phyloP scores from a whole-genome alignment of 2,329 filamentous ascomycete species.

The Bisporella sp. region DNA sequence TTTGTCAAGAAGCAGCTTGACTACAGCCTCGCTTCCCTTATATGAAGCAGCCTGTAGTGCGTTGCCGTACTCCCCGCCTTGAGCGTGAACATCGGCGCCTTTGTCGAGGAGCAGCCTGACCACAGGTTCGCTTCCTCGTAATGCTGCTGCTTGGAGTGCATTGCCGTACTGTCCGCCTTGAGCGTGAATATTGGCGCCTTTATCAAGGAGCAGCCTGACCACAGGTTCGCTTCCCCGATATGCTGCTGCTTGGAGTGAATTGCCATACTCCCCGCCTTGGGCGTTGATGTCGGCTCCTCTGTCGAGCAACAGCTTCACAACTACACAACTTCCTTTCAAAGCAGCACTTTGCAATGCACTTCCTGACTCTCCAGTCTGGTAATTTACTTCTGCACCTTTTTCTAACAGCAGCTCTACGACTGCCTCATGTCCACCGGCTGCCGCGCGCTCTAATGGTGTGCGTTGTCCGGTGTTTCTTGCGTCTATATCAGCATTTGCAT shows the following conservation, averaged over 20 bases:
- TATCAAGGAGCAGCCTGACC: no score
- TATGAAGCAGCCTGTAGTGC: background rate
- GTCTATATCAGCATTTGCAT: slow-evolving; percentile 2
- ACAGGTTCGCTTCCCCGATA: background rate
- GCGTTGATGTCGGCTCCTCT: slow-evolving; percentile 3
- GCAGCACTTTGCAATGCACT: slow-evolving; percentile 2
- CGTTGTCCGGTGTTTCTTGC: background rate
- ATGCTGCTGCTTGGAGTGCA: no score
- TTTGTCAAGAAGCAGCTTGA: slow-evolving; percentile 2
- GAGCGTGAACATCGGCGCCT: background rate
- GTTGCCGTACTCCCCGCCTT: background rate
- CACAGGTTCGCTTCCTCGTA: background rate
- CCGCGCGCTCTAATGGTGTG: slow-evolving; percentile 5
- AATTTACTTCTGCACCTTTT: slow-evolving; percentile 3
- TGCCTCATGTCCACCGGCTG: slow-evolving; percentile 2
- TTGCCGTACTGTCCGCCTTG: background rate
- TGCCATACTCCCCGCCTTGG: background rate
- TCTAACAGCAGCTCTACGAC: slow-evolving; percentile 3
- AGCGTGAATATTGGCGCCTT: no score
- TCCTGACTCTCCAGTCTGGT: background rate
- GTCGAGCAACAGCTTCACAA: slow-evolving; percentile 5
- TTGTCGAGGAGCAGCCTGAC: background rate
- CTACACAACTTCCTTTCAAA: background rate
- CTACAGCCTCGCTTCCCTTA: background rate
- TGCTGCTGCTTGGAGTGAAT: background rate